Evolutionary conservation across 805 yeast species (phyloP).

Genomic region (Millerozyma miso): DNA sequence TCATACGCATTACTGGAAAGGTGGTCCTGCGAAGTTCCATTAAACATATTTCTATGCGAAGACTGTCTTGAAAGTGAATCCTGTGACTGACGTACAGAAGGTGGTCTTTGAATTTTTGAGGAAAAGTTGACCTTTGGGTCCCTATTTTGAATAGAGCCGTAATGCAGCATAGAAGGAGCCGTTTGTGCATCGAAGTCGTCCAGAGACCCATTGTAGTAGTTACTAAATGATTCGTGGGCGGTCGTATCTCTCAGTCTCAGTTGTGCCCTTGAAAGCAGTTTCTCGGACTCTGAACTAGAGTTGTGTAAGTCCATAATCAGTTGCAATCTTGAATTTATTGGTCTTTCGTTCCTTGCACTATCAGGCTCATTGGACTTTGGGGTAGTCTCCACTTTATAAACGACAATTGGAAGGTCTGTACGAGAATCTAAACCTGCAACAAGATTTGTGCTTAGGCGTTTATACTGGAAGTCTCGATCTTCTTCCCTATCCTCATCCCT

Average conservation of each 20-base stretch:
- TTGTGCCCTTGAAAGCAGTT: not conserved
- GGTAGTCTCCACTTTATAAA: slow-evolving; percentile 21
- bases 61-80: slow-evolving; percentile 10
- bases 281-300: not conserved
- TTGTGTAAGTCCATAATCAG: not conserved
- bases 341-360: not conserved
- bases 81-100: slow-evolving; percentile 5
- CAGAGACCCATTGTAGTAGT: not conserved
- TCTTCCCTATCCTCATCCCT: slow-evolving; percentile 4
- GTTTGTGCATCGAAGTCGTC: not conserved
- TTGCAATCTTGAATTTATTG: not conserved
- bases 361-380: not conserved
- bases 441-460: slow-evolving; percentile 8
- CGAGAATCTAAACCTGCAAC: slow-evolving; percentile 26
- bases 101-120: not conserved
- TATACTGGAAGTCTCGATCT: not conserved
- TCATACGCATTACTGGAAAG: slow-evolving; percentile 2
- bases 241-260: not conserved
- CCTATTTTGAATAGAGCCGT: not conserved
- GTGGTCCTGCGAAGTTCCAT: not conserved
- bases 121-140: not conserved
- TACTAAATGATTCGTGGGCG: not conserved
- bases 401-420: slow-evolving; percentile 24
- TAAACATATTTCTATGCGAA: slow-evolving; percentile 16
- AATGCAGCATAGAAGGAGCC: not conserved